These are phyloP conservation scores for Penicillium dipodomyicola DNA, from an alignment of 495 filamentous ascomycete genomes.

Conservation along the genomic window DNA sequence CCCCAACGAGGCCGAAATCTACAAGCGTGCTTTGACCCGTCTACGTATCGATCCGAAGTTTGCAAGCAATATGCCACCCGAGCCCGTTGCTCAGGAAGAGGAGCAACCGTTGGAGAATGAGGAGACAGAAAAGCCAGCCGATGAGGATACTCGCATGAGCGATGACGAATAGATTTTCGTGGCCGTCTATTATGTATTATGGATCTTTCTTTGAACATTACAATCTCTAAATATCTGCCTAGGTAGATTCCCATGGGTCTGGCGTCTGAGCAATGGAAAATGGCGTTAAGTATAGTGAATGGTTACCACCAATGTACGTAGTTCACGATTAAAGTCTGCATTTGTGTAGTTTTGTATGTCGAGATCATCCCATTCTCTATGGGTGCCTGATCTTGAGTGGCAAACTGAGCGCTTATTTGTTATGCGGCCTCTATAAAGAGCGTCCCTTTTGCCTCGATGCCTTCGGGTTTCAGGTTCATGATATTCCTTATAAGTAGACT, in stretches of 20 bases:
- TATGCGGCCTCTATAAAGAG: too few species aligned
- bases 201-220: constrained; percentile 9
- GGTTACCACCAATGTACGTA: background rate
- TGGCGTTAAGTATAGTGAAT: constrained; percentile 5
- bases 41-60: constrained; percentile 48
- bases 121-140: constrained; percentile 11
- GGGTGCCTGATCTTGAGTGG: too few species aligned
- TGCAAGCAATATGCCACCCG: constrained; percentile 37
- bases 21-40: constrained; percentile 46
- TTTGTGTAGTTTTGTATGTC: background rate
- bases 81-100: constrained; percentile 27
- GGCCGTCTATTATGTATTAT: constrained; percentile 9
- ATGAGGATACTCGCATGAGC: constrained; percentile 28
- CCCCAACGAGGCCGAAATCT: constrained; percentile 51
- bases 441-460: too few species aligned
- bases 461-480: too few species aligned
- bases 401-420: too few species aligned
- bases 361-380: too few species aligned
- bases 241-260: constrained; percentile 10
- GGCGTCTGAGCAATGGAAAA: constrained; percentile 15
- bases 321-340: background rate
- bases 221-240: constrained; percentile 9
- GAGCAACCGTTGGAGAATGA: constrained; percentile 23
- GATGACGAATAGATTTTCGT: constrained; percentile 15
- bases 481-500: too few species aligned